A percentile compares a stretch with the other conserved stretches of the same genome.
These are phyloP conservation scores for Monosporascus sp. DNA, from an alignment of 2,329 filamentous ascomycete genomes.

Conservation along the genomic window DNA sequence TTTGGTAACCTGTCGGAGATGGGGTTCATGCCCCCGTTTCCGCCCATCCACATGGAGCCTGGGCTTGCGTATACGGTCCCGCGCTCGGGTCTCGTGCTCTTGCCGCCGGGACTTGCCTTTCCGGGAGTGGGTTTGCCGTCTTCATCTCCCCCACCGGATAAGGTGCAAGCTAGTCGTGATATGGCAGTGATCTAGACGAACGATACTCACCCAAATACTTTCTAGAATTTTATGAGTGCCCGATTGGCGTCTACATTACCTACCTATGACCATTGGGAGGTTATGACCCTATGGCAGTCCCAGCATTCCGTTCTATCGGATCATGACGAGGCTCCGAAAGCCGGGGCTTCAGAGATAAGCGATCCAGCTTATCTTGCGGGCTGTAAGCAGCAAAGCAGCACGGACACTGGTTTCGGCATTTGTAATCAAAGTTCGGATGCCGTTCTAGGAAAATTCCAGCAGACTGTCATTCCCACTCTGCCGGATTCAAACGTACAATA, in stretches of 20 bases:
- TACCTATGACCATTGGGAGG: slow-evolving; percentile 5
- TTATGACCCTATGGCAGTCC: too few relatives aligned
- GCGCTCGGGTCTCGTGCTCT: slow-evolving; percentile 24
- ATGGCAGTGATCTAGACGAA: slow-evolving; percentile 23
- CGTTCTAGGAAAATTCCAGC: too few relatives aligned
- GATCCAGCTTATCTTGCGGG: too few relatives aligned
- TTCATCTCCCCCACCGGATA: background rate
- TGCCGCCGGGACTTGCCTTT: slow-evolving; percentile 23
- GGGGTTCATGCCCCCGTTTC: slow-evolving; percentile 21
- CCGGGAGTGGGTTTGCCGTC: slow-evolving; percentile 19
- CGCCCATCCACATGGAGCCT: slow-evolving; percentile 28
- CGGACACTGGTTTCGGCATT: too few relatives aligned
- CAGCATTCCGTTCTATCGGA: too few relatives aligned
- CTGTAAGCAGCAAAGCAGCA: too few relatives aligned
- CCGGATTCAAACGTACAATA: too few relatives aligned
- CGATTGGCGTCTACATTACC: slow-evolving; percentile 26
- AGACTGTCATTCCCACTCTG: too few relatives aligned
- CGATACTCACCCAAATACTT: slow-evolving; percentile 25
- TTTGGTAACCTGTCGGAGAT: slow-evolving; percentile 24
- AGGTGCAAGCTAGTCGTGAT: slow-evolving; percentile 1
- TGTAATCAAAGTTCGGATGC: too few relatives aligned
- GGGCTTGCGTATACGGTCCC: slow-evolving; percentile 28
- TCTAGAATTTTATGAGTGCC: slow-evolving; percentile 20
- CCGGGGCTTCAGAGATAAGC: too few relatives aligned
- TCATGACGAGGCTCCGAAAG: too few relatives aligned